Conservation (phyloP, 352 stramenopile species). For the Globisporangium viniferum region DNA sequence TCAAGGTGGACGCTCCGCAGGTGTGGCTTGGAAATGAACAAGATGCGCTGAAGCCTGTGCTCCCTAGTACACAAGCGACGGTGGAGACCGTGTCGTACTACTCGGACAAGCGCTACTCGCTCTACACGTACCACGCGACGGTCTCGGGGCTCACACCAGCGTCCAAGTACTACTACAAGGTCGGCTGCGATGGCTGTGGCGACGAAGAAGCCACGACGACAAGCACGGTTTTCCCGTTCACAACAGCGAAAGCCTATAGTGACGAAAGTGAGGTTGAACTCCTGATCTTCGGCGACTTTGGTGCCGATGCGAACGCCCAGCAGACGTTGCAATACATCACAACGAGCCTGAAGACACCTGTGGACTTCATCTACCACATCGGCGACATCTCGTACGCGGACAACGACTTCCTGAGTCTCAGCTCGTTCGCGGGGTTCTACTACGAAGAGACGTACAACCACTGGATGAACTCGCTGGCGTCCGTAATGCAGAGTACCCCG, state of each 20-base stretch:
- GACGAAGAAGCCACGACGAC: constrained; percentile 5
- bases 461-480: constrained; percentile 68
- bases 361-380: constrained; percentile 71
- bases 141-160: constrained; percentile 23
- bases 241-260: constrained; percentile 22
- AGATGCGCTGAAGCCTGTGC: constrained; percentile 19
- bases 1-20: constrained; percentile 31
- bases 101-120: constrained; percentile 38
- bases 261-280: constrained; percentile 36
- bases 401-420: constrained; percentile 22
- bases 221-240: constrained; percentile 31
- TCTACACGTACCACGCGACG: constrained; percentile 42
- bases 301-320: constrained; percentile 35
- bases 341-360: constrained; percentile 13
- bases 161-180: constrained; percentile 51
- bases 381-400: constrained; percentile 65
- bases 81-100: constrained; percentile 44
- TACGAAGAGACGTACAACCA: constrained; percentile 88
- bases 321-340: constrained; percentile 32
- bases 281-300: constrained; percentile 53
- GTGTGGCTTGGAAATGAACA: constrained; percentile 43
- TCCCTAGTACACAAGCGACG: constrained; percentile 1
- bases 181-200: constrained; percentile 27
- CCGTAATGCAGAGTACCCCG: constrained; percentile 46
- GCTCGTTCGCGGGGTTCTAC: constrained; percentile 52